phyloP scores from a whole-genome alignment of 495 filamentous ascomycete genomes.

The Eremomyces bilateralis region DNA sequence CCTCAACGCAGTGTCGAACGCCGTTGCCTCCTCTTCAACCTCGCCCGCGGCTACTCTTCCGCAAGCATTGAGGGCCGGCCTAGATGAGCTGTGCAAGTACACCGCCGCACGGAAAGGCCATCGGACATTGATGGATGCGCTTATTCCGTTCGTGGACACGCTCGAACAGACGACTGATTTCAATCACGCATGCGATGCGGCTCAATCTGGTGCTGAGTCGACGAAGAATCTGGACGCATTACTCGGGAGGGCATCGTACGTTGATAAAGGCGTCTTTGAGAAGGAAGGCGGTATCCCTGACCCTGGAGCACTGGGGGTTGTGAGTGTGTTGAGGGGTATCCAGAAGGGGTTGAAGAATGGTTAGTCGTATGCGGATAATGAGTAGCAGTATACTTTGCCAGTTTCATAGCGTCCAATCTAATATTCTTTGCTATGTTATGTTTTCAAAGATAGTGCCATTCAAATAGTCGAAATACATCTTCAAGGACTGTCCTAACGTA shows the following conservation, averaged over 20 bases:
- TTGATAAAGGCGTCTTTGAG: no score
- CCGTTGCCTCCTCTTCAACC: slow-evolving; percentile 36
- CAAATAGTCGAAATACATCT: no score
- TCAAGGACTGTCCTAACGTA: no score
- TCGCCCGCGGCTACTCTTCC: slow-evolving; percentile 43
- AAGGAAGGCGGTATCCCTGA: slow-evolving; percentile 72
- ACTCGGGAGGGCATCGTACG: slow-evolving; percentile 74
- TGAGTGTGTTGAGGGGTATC: slow-evolving; percentile 58
- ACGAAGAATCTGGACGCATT: slow-evolving; percentile 86
- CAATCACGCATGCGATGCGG: slow-evolving; percentile 48
- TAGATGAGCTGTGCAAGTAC: slow-evolving; percentile 52
- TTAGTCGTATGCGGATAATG: no score
- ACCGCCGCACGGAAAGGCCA: slow-evolving; percentile 82
- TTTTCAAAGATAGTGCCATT: no score
- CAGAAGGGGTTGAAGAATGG: slow-evolving; percentile 33
- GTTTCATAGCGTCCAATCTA: not conserved
- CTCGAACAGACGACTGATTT: slow-evolving; percentile 41
- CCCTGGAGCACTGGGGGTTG: slow-evolving; percentile 73
- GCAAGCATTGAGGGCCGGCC: slow-evolving; percentile 45
- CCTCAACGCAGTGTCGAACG: slow-evolving; percentile 67
- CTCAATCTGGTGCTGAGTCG: slow-evolving; percentile 50
- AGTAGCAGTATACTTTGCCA: no score
- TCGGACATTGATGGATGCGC: slow-evolving; percentile 73
- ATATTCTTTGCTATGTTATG: no score
- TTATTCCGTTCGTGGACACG: slow-evolving; percentile 65